Conservation (phyloP, 2,329 filamentous ascomycete genomes). For the Eutypa lata region DNA sequence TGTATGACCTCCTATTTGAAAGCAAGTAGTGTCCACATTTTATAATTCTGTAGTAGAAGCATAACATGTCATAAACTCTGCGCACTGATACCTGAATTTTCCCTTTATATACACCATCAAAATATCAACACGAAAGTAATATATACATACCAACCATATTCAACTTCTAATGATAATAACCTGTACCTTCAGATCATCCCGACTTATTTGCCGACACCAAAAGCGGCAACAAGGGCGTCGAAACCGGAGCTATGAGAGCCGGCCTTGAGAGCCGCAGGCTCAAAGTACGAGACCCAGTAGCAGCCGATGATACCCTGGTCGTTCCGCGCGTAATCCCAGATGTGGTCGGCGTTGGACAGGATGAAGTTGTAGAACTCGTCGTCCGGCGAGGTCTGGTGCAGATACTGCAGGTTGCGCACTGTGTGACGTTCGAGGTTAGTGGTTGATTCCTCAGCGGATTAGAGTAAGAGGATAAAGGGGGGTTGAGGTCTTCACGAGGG, state of each 20-base stretch:
- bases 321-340: conserved; percentile 60
- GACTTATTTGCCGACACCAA: background rate
- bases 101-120: too few relatives aligned
- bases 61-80: too few relatives aligned
- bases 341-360: conserved; percentile 58
- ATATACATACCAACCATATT: too few relatives aligned
- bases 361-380: conserved; percentile 53
- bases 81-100: too few relatives aligned
- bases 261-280: conserved; percentile 48
- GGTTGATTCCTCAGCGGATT: background rate
- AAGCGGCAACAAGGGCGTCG: conserved; percentile 64
- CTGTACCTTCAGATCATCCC: too few relatives aligned
- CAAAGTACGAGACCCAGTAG: conserved; percentile 58
- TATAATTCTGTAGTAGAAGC: too few relatives aligned
- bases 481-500: background rate
- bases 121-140: too few relatives aligned
- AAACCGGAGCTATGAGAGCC: conserved; percentile 57
- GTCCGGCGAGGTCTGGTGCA: conserved; percentile 51
- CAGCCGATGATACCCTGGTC: conserved; percentile 50
- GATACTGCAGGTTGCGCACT: conserved; percentile 57
- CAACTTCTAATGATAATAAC: too few relatives aligned
- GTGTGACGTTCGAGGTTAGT: background rate
- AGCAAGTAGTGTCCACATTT: too few relatives aligned
- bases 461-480: background rate
- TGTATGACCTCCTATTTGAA: too few relatives aligned